Percentiles rank a stretch among this genome's conserved stretches.
These are phyloP conservation scores for Barnettozyma sucrosica DNA, from an alignment of 805 yeast genomes.

Conservation along the genomic window DNA sequence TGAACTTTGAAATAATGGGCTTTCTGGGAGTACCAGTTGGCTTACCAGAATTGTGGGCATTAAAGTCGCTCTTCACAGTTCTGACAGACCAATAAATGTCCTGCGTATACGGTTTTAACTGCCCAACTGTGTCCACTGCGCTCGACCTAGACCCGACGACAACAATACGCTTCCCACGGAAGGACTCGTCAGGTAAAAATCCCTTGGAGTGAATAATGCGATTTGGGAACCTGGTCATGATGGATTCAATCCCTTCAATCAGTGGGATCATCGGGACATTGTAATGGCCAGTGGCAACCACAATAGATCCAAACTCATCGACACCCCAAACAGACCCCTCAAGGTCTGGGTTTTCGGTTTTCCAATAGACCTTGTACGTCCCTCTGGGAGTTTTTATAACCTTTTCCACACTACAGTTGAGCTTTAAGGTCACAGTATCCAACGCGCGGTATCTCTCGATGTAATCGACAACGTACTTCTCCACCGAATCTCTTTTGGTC, in stretches of 20 bases:
- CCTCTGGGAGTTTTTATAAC: not conserved
- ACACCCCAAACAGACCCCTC: not conserved
- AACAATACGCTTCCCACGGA: not conserved
- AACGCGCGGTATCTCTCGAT: not conserved
- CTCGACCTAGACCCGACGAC: not conserved
- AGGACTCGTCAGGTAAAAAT: not conserved
- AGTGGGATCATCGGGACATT: not conserved
- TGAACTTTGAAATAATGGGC: not conserved
- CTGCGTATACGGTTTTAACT: not conserved
- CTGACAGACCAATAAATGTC: not conserved
- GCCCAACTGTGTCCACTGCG: not conserved
- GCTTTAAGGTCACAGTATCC: not conserved
- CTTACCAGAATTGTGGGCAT: not conserved
- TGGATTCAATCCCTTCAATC: not conserved
- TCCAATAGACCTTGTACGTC: not conserved
- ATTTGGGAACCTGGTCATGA: not conserved
- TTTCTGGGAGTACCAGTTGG: not conserved
- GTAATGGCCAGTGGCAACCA: not conserved
- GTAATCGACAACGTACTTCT: not conserved
- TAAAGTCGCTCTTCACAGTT: not conserved
- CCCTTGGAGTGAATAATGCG: not conserved
- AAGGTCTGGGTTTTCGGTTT: not conserved
- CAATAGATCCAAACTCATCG: not conserved
- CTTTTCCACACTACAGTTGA: not conserved
- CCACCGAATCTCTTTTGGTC: not conserved